phyloP scores from a whole-genome alignment of 2,329 filamentous ascomycete species.

The Calcarisporium arbuscula region DNA sequence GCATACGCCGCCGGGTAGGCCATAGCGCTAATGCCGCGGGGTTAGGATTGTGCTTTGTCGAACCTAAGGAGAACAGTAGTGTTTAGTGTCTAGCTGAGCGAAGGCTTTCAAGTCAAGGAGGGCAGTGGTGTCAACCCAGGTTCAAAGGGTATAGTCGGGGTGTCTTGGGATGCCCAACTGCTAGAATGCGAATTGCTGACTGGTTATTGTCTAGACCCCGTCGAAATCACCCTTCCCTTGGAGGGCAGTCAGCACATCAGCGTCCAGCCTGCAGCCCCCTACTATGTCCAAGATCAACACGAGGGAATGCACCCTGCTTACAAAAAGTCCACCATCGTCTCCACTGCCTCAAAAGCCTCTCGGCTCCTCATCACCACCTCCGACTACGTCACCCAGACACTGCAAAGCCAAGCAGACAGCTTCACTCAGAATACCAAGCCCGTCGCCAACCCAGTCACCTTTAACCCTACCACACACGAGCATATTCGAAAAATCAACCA shows the following conservation, averaged over 20 bases:
- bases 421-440: constrained; percentile 80
- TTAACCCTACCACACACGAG: constrained; percentile 76
- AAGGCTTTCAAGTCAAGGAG: constrained; percentile 75
- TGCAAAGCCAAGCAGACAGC: constrained; percentile 70
- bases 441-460: constrained; percentile 73
- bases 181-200: not conserved
- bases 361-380: constrained; percentile 88
- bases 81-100: constrained; percentile 87
- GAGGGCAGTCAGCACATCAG: constrained; percentile 59
- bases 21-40: constrained; percentile 43
- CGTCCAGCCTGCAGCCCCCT: constrained; percentile 59
- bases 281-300: constrained; percentile 69
- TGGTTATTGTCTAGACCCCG: constrained; percentile 48
- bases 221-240: constrained; percentile 67
- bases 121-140: constrained; percentile 69
- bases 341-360: constrained; percentile 80
- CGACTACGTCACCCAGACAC: constrained; percentile 67
- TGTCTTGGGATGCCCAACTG: not conserved
- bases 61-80: constrained; percentile 94
- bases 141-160: constrained; percentile 74
- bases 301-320: constrained; percentile 87
- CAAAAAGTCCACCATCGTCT: constrained; percentile 77
- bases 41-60: constrained; percentile 86
- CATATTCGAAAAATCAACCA: constrained; percentile 84
- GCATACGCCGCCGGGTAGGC: constrained; percentile 63